Evolutionary conservation across 1,284 basidiomycete species (phyloP).

Genomic region (Flammula alnicola): DNA sequence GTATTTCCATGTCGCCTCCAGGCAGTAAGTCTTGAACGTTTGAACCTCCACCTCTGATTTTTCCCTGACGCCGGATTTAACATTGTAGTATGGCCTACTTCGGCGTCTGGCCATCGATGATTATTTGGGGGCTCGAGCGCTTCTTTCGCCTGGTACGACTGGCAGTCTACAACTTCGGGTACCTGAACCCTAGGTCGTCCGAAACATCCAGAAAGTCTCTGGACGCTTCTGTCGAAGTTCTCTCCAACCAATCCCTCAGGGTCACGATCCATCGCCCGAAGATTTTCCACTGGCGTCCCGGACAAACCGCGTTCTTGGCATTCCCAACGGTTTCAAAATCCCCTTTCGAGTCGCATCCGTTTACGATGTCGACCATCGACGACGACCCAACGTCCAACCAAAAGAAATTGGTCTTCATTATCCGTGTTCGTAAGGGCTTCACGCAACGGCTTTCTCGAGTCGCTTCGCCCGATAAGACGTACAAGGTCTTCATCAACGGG

Average conservation of each 20-base stretch:
- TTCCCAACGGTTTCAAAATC: conserved; percentile 48
- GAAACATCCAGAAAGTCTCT: conserved; percentile 23
- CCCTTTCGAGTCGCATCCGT: conserved; percentile 57
- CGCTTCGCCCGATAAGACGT: conserved; percentile 33
- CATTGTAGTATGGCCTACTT: conserved; percentile 33
- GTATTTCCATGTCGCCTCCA: conserved; percentile 44
- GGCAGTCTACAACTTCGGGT: conserved; percentile 54
- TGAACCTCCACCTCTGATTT: not conserved
- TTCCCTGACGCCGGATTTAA: too few relatives aligned
- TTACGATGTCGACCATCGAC: conserved; percentile 53
- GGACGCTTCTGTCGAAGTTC: conserved; percentile 47
- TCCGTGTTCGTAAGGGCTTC: conserved; percentile 52
- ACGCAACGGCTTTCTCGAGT: conserved; percentile 45
- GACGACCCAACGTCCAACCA: conserved; percentile 9
- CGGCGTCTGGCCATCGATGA: conserved; percentile 60
- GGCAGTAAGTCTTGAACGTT: conserved; percentile 25
- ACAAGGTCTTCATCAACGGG: conserved; percentile 54
- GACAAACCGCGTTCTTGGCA: conserved; percentile 60
- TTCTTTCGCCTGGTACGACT: conserved; percentile 54
- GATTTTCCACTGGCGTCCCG: conserved; percentile 57
- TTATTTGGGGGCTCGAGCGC: conserved; percentile 72
- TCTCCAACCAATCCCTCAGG: conserved; percentile 55
- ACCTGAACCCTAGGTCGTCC: conserved; percentile 35
- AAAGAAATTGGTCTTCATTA: conserved; percentile 51
- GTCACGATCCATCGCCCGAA: conserved; percentile 48